Conservation (phyloP, 1,284 basidiomycete species). For the Laetiporus sulphureus region DNA sequence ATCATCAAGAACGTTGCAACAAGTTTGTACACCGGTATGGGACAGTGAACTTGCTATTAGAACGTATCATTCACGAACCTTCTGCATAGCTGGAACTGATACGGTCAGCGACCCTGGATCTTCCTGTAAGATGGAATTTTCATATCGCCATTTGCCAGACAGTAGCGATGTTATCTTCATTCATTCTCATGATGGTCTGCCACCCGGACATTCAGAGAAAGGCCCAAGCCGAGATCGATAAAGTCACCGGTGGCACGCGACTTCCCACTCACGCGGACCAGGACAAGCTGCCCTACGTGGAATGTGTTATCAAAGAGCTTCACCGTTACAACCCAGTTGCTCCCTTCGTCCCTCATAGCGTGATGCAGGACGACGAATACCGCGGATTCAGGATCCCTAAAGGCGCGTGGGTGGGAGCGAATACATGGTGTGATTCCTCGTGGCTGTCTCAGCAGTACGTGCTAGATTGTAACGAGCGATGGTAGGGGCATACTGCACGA, state of each 20-base stretch:
- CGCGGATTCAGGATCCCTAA: conserved; percentile 11
- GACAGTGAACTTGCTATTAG: too few relatives aligned
- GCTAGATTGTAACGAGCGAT: neutral
- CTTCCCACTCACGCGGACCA: conserved; percentile 20
- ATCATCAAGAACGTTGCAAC: conserved; percentile 2
- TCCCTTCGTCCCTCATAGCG: conserved; percentile 8
- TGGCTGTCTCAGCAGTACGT: neutral
- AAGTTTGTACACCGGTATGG: conserved; percentile 2
- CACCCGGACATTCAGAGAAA: conserved; percentile 24
- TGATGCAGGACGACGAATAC: conserved; percentile 9
- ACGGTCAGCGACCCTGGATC: neutral
- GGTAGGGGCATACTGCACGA: conserved; percentile 39
- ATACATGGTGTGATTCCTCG: conserved; percentile 5
- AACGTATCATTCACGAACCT: neutral
- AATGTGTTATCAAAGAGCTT: conserved; percentile 22
- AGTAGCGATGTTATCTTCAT: neutral
- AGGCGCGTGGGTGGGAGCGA: conserved; percentile 8
- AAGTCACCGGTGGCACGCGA: conserved; percentile 16
- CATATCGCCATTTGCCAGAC: neutral
- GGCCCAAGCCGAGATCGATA: conserved; percentile 23
- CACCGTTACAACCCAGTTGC: conserved; percentile 11
- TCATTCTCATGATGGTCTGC: conserved; percentile 23
- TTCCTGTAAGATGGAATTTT: neutral
- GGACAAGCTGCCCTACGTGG: conserved; percentile 19
- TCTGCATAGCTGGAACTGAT: neutral